phyloP scores from a whole-genome alignment of 805 yeast species.

The Yamadazyma takamatsuzukensis region DNA sequence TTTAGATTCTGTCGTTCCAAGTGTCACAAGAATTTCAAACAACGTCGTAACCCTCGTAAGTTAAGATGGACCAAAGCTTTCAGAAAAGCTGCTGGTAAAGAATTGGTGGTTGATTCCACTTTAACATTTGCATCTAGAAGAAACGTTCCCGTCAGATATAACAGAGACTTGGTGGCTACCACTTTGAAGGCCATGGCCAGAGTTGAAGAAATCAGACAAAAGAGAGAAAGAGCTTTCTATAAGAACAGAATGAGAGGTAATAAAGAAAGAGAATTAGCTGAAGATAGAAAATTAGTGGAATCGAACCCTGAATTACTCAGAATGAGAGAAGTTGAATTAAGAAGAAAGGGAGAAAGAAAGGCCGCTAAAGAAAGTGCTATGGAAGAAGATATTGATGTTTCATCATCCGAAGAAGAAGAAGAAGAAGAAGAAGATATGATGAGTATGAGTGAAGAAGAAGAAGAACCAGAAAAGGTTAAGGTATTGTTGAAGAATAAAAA shows the following conservation, averaged over 20 bases:
- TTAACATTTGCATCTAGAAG: slow-evolving; percentile 95
- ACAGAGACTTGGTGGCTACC: slow-evolving; percentile 91
- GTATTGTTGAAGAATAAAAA: slow-evolving; percentile 60
- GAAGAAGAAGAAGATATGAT: slow-evolving; percentile 26
- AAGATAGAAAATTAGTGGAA: slow-evolving; percentile 86
- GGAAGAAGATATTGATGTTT: slow-evolving; percentile 36
- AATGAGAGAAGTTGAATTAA: slow-evolving; percentile 90
- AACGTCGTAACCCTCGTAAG: slow-evolving; percentile 97
- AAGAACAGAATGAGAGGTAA: slow-evolving; percentile 99
- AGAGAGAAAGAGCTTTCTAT: slow-evolving; percentile 97
- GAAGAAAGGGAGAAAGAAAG: slow-evolving; percentile 67
- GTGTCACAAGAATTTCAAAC: slow-evolving; percentile 96
- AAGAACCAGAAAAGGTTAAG: slow-evolving; percentile 32
- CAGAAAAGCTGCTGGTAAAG: slow-evolving; percentile 98
- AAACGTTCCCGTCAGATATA: slow-evolving; percentile 96
- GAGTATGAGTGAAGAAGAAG: slow-evolving; percentile 45
- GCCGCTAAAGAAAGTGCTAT: slow-evolving; percentile 54
- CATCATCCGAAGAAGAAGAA: slow-evolving; percentile 43
- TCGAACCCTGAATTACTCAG: slow-evolving; percentile 83
- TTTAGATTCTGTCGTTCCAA: slow-evolving; percentile 96
- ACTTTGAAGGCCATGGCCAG: slow-evolving; percentile 94
- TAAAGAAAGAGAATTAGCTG: slow-evolving; percentile 77
- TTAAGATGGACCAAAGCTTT: slow-evolving; percentile 98
- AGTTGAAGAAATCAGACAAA: slow-evolving; percentile 92
- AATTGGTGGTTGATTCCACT: slow-evolving; percentile 94